phyloP scores from a whole-genome alignment of 352 stramenopile genomes.

The Pythium volutum region DNA sequence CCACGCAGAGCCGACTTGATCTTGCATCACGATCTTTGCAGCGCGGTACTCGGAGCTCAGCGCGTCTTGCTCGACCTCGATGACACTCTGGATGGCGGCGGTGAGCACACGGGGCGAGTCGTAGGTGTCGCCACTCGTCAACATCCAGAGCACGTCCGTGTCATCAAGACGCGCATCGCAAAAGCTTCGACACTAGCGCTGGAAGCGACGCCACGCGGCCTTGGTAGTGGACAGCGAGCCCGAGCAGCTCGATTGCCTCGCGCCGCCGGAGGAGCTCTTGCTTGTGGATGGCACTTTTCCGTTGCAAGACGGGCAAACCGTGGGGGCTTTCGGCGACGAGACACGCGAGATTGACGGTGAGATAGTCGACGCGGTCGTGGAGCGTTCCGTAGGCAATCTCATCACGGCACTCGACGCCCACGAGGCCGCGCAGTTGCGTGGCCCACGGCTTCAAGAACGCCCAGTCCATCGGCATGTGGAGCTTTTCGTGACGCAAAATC shows the following conservation, averaged over 20 bases:
- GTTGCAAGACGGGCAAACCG: too few relatives aligned
- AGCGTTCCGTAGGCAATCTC: conserved; percentile 10
- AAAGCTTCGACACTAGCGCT: background rate
- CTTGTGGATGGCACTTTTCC: too few relatives aligned
- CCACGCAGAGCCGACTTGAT: conserved; percentile 3
- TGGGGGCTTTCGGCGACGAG: too few relatives aligned
- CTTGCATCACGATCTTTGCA: too few relatives aligned
- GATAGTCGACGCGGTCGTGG: conserved; percentile 13
- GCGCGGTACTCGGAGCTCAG: too few relatives aligned
- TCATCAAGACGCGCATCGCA: too few relatives aligned
- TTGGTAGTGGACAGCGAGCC: conserved; percentile 12
- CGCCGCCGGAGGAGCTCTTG: conserved; percentile 5
- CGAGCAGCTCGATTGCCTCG: conserved; percentile 15
- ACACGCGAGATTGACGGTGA: conserved; percentile 5
- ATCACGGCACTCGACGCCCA: background rate
- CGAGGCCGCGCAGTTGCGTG: background rate
- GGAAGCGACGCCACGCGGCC: conserved; percentile 5
- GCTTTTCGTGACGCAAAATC: too few relatives aligned
- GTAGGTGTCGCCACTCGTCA: too few relatives aligned
- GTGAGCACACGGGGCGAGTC: background rate
- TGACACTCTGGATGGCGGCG: conserved; percentile 1
- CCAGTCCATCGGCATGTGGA: too few relatives aligned
- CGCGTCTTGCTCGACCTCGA: too few relatives aligned
- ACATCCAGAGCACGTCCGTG: too few relatives aligned
- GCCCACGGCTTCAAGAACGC: conserved; percentile 10